Evolutionary conservation across 345 rosid genomes (phyloP).

Genomic region (Citropsis articulata): DNA sequence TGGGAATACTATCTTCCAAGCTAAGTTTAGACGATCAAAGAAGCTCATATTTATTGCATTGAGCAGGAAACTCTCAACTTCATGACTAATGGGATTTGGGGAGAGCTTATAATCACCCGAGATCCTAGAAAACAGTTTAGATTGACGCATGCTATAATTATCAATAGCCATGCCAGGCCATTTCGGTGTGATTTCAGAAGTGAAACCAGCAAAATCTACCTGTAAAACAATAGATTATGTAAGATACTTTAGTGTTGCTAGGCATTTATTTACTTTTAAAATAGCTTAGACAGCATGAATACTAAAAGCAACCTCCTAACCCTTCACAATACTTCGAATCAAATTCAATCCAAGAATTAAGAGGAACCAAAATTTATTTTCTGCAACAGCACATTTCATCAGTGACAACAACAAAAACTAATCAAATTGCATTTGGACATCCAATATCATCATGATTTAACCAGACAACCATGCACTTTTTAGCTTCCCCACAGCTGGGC

Average conservation of each 20-base stretch:
- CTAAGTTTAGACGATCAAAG: slow-evolving; percentile 77
- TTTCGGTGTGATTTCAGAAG: slow-evolving; percentile 27
- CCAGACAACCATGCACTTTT: background rate
- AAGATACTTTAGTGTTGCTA: background rate
- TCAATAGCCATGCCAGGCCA: slow-evolving; percentile 32
- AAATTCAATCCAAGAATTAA: background rate
- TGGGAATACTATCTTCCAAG: slow-evolving; percentile 94
- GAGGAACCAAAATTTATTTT: background rate
- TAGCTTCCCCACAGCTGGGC: background rate
- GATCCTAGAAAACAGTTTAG: slow-evolving; percentile 44
- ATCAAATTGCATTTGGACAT: background rate
- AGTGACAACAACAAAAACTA: background rate
- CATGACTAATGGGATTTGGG: slow-evolving; percentile 52
- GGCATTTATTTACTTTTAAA: background rate
- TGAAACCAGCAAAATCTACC: slow-evolving; percentile 49
- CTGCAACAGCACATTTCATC: background rate
- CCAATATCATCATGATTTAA: background rate
- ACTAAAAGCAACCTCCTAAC: background rate
- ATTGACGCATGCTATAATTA: slow-evolving; percentile 22
- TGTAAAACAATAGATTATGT: slow-evolving; percentile 22
- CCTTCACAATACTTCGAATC: background rate
- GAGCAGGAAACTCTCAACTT: slow-evolving; percentile 67
- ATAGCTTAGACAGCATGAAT: background rate
- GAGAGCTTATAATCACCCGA: slow-evolving; percentile 52
- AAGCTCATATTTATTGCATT: slow-evolving; percentile 77